phyloP scores from a whole-genome alignment of 495 filamentous ascomycete species.

The Hyaloscypha variabilis region DNA sequence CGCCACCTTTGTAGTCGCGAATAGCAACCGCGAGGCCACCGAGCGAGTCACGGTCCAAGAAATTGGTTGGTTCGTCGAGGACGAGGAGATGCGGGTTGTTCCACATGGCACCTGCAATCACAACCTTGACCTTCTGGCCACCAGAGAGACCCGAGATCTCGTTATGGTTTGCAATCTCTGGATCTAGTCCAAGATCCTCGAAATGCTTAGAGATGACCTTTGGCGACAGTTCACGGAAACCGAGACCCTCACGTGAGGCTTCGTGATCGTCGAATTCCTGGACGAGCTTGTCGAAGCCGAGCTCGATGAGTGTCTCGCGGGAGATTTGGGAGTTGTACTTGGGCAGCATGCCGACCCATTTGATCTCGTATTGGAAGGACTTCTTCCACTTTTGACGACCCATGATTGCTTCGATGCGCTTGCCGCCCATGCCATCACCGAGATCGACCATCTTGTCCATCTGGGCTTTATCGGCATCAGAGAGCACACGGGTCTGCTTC shows the following conservation, averaged over 20 bases:
- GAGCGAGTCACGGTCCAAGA: constrained; percentile 95
- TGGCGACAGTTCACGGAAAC: constrained; percentile 89
- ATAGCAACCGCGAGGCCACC: constrained; percentile 95
- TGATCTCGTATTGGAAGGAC: constrained; percentile 97
- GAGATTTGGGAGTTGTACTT: constrained; percentile 93
- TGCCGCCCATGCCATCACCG: constrained; percentile 74
- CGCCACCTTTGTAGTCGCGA: constrained; percentile 95
- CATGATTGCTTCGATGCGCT: constrained; percentile 85
- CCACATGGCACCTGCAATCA: constrained; percentile 97
- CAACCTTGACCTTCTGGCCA: constrained; percentile 99
- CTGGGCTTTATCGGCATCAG: constrained; percentile 80
- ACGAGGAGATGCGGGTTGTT: constrained; percentile 98
- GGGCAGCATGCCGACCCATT: constrained; percentile 86
- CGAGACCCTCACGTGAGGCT: constrained; percentile 93
- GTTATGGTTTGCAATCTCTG: constrained; percentile 98
- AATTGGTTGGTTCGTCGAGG: constrained; percentile 98
- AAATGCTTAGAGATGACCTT: constrained; percentile 97
- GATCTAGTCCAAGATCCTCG: constrained; percentile 92
- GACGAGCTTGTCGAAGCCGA: constrained; percentile 88
- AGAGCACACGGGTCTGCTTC: constrained; percentile 95
- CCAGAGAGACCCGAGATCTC: constrained; percentile 95
- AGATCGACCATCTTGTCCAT: constrained; percentile 88
- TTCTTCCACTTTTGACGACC: constrained; percentile 99
- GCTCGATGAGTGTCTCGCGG: constrained; percentile 83
- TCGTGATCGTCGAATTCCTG: constrained; percentile 99